Conservation (phyloP, 176 grass and related monocot genomes). For the Zizania latifolia region DNA sequence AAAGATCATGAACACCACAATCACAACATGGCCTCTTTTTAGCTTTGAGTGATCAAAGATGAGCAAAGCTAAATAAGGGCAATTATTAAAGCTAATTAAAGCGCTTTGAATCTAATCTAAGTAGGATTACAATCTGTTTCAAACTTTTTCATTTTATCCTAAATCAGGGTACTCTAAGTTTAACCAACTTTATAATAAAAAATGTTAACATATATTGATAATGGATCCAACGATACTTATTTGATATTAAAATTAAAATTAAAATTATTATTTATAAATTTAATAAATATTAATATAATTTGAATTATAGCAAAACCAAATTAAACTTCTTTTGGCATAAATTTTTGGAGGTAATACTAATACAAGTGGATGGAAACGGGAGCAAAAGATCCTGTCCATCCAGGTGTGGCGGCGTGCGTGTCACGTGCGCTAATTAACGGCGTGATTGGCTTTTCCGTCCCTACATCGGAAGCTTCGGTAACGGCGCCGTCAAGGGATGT, state of each 20-base stretch:
- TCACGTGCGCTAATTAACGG: slow-evolving; percentile 24
- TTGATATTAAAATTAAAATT: too few relatives aligned
- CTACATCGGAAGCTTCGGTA: slow-evolving; percentile 33
- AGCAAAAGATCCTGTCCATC: slow-evolving; percentile 11
- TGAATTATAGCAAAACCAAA: too few relatives aligned
- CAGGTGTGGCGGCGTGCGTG: background rate
- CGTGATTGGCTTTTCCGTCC: background rate
- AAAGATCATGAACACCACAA: slow-evolving; percentile 6
- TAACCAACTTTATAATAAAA: too few relatives aligned
- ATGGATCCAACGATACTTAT: too few relatives aligned
- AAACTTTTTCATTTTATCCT: too few relatives aligned
- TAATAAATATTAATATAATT: too few relatives aligned
- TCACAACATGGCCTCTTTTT: background rate
- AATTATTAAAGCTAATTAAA: slow-evolving; percentile 41
- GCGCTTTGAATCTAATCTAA: slow-evolving; percentile 27
- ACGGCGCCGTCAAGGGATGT: slow-evolving; percentile 25
- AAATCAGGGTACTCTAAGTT: too few relatives aligned
- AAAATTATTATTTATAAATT: too few relatives aligned
- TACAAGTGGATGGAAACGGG: background rate
- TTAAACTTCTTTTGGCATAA: too few relatives aligned
- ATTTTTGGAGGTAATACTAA: too few relatives aligned
- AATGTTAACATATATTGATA: too few relatives aligned
- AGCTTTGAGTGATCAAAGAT: slow-evolving; percentile 33
- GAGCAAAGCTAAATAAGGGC: slow-evolving; percentile 27
- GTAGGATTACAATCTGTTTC: too few relatives aligned